phyloP scores from a whole-genome alignment of 2,329 filamentous ascomycete genomes.

The Aspergillus hortae region DNA sequence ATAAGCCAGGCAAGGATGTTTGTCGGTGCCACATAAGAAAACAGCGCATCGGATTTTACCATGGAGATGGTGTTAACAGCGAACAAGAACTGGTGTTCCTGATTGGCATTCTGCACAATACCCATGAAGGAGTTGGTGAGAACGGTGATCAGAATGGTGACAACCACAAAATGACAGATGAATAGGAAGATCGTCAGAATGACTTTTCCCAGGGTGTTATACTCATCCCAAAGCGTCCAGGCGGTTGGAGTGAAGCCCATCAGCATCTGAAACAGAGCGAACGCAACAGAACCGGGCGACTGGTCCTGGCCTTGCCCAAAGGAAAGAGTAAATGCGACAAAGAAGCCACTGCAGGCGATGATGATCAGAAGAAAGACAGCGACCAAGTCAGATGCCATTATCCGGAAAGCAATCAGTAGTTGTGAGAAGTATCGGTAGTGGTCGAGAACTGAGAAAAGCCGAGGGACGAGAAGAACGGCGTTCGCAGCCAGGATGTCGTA shows the following conservation, averaged over 20 bases:
- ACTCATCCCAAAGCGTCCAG: constrained; percentile 82
- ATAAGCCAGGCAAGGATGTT: constrained; percentile 90
- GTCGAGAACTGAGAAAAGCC: constrained; percentile 88
- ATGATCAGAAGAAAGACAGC: constrained; percentile 81
- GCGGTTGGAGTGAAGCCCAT: constrained; percentile 96
- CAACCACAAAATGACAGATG: constrained; percentile 91
- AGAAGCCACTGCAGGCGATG: constrained; percentile 89
- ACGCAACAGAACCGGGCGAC: constrained; percentile 72
- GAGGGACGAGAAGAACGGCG: constrained; percentile 82
- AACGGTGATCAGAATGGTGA: constrained; percentile 94
- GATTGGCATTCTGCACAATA: constrained; percentile 86
- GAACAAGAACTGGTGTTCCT: constrained; percentile 90
- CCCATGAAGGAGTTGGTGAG: constrained; percentile 94
- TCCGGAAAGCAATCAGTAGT: constrained; percentile 84
- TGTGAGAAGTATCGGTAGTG: constrained; percentile 97
- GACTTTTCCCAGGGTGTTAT: constrained; percentile 72
- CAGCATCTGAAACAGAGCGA: constrained; percentile 85
- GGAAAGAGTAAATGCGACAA: constrained; percentile 87
- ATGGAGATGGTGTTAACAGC: constrained; percentile 96
- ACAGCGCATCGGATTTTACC: constrained; percentile 96
- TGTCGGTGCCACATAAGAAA: constrained; percentile 87
- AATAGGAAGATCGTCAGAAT: constrained; percentile 81
- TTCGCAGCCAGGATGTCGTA: constrained; percentile 94
- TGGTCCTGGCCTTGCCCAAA: constrained; percentile 60
- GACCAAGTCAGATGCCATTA: constrained; percentile 87